Conservation (phyloP, 176 grass and related monocot genomes). For the Carex myosuroides region DNA sequence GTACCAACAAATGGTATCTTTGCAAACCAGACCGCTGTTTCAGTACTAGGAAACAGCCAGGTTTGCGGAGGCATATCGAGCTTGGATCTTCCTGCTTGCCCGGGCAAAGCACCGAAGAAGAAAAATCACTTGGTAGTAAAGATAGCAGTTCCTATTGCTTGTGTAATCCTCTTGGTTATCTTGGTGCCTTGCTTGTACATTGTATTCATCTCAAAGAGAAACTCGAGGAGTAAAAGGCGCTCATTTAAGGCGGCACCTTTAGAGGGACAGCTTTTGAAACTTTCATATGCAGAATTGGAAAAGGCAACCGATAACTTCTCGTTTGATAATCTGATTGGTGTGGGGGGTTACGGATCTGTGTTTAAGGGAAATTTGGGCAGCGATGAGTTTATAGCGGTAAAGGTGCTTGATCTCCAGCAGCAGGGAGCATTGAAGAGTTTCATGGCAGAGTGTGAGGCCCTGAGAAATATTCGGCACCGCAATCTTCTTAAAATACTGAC, state of each 20-base stretch:
- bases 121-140: neutral
- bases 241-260: neutral
- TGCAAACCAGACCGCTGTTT: neutral
- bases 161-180: slow-evolving; percentile 11
- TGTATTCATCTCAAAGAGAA: slow-evolving; percentile 6
- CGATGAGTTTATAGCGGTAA: slow-evolving; percentile 26
- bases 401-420: slow-evolving; percentile 36
- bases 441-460: slow-evolving; percentile 39
- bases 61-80: slow-evolving; percentile 29
- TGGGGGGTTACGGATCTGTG: slow-evolving; percentile 34
- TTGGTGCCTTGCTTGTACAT: neutral
- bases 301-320: slow-evolving; percentile 41
- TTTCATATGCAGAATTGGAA: slow-evolving; percentile 38
- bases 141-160: slow-evolving; percentile 20
- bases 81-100: slow-evolving; percentile 1
- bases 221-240: neutral
- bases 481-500: slow-evolving; percentile 50
- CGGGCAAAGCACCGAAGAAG: neutral
- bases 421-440: slow-evolving; percentile 33
- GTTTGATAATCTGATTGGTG: slow-evolving; percentile 31
- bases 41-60: neutral
- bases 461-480: slow-evolving; percentile 35
- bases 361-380: slow-evolving; percentile 33
- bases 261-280: slow-evolving; percentile 17
- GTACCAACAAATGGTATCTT: slow-evolving; percentile 29